Base-by-base conservation (phyloP, 805 yeast genomes). In the Candida adriatica region DNA sequence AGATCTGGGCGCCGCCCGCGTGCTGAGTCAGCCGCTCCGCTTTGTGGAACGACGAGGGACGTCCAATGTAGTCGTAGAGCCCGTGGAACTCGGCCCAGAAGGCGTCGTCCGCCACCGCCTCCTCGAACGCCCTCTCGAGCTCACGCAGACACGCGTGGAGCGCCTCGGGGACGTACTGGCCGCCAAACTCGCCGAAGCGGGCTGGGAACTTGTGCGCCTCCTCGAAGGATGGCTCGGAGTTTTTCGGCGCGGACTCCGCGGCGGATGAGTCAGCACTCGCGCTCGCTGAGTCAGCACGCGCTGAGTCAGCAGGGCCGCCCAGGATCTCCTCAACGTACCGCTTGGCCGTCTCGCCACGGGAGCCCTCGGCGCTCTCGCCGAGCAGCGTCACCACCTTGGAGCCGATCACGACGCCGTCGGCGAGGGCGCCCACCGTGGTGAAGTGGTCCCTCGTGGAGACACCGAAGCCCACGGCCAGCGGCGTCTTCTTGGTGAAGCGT, bases 151-250 rank as follows among this genome's bases (percentile, higher is more conserved):
- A 90, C 26, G 94, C 74, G 61, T 88, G 90, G 51, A 92, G 65
- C 15, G 94, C 85, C 66, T 92, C 99, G 24, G 99, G 99, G 24
- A 92, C 98, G 54, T 86, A 92, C 64, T 92, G 98, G 38, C 99
- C 99, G 56, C 99, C 99, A 54, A 86, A 94, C 30, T 77, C 87
- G 51, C 97, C 99, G 49, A 90, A 90, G 41, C 81, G 70, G 35
- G 90, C 80, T 45, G 76, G 71, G 54, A 72, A 82, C 41, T 74
- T 71, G 53, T 82, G 92, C 5, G 42, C 38, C 56, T 81, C 92
- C 36, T 66, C 66, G 41, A 73, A 70, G 6, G 53, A 51, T 7
- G 49, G 37, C 14, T 45, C 46, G 13, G 49, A 47, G 11, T 46
- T 35, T 25, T 64, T 61, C 26, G 47, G 43, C 19, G 48, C 35